Conservation (phyloP, 176 grass and related monocot species). For the Bromus sterilis region DNA sequence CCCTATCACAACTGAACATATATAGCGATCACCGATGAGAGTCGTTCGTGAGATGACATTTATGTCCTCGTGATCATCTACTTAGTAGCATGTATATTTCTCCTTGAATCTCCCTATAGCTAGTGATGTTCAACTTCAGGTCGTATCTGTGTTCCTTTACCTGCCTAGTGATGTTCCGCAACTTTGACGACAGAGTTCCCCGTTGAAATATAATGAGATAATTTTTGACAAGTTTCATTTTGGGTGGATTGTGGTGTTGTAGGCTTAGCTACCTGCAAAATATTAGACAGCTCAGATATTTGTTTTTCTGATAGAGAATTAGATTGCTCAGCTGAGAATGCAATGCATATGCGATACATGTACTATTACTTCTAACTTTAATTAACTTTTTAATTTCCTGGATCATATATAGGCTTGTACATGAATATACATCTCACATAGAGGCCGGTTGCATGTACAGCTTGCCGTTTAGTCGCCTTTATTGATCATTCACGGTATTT, state of each 20-base stretch:
- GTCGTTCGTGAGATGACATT: conserved; percentile 14
- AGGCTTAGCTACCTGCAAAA: background rate
- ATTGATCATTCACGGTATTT: conserved; percentile 4
- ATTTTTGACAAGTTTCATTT: background rate
- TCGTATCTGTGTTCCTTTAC: background rate
- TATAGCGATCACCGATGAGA: background rate
- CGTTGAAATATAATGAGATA: background rate
- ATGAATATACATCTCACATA: background rate
- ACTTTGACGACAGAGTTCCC: background rate
- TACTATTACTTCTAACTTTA: background rate
- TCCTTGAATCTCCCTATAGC: background rate
- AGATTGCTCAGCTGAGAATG: background rate
- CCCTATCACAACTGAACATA: conserved; percentile 69
- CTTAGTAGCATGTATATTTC: conserved; percentile 8
- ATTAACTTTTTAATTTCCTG: background rate
- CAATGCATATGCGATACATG: background rate
- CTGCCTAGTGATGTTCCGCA: background rate
- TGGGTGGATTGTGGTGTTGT: background rate
- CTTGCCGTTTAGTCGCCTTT: background rate
- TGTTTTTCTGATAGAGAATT: background rate
- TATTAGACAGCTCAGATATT: background rate
- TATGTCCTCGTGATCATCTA: background rate
- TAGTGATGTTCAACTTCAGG: background rate
- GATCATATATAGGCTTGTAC: background rate
- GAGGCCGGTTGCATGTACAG: background rate